Conservation (phyloP, 192 early-diverging fungal genomes). For the Paraglomus brasilianum region DNA sequence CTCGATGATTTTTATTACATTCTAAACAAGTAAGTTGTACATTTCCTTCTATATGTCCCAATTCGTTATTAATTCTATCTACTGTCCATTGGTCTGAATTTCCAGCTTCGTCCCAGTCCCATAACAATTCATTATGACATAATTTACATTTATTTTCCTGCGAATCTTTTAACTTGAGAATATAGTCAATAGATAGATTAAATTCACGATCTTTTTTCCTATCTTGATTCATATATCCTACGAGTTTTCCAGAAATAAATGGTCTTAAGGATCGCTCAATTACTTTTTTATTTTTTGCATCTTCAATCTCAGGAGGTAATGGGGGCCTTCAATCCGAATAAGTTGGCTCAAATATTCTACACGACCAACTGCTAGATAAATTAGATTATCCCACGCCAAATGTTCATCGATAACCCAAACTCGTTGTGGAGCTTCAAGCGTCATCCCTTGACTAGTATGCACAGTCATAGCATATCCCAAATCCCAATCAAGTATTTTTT, state of each 20-base stretch:
- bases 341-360: constrained; percentile 27
- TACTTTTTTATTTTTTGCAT: constrained; percentile 14
- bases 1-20: constrained; percentile 12
- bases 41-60: constrained; percentile 13
- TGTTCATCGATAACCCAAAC: constrained; percentile 23
- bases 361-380: constrained; percentile 22
- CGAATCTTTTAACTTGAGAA: constrained; percentile 2
- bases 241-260: constrained; percentile 26
- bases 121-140: constrained; percentile 11
- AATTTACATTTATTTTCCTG: constrained; percentile 20
- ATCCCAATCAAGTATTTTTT: constrained; percentile 10
- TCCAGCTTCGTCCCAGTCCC: neutral
- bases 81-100: neutral
- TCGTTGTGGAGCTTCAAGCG: constrained; percentile 4
- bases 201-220: neutral
- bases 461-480: constrained; percentile 19
- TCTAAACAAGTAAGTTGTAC: constrained; percentile 7
- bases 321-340: neutral
- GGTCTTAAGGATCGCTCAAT: neutral
- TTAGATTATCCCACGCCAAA: constrained; percentile 15
- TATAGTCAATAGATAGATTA: constrained; percentile 4
- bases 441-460: constrained; percentile 24
- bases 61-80: constrained; percentile 20
- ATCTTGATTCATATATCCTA: constrained; percentile 15
- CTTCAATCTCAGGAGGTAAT: constrained; percentile 16